Percentiles rank a stretch among this genome's conserved stretches.
Conservation (phyloP, 306 rosid genomes). For the Abrus pulchellus region DNA sequence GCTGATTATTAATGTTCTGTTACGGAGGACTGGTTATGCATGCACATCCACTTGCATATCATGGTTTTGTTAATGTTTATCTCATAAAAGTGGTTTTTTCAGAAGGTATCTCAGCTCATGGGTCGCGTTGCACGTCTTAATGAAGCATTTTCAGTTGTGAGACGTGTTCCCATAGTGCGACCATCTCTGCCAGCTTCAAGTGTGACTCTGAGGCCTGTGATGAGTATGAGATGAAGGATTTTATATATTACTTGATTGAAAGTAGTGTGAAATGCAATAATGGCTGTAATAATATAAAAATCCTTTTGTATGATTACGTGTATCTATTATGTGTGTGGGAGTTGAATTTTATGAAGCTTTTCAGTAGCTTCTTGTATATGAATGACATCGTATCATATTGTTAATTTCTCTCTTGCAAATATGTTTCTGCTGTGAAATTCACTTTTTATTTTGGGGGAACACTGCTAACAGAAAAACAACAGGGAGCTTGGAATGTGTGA, state of each 20-base stretch:
- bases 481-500: neutral
- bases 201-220: conserved; percentile 83
- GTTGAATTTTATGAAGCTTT: conserved; percentile 47
- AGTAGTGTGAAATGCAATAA: conserved; percentile 51
- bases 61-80: conserved; percentile 4
- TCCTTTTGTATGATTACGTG: conserved; percentile 32
- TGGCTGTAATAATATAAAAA: conserved; percentile 45
- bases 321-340: conserved; percentile 43
- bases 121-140: conserved; percentile 88
- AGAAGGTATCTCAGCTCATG: conserved; percentile 90
- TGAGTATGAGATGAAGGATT: conserved; percentile 78
- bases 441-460: neutral
- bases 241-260: conserved; percentile 38
- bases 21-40: conserved; percentile 2
- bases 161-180: conserved; percentile 84
- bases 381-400: conserved; percentile 50
- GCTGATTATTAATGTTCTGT: conserved; percentile 3
- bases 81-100: conserved; percentile 47
- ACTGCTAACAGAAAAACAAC: neutral
- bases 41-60: neutral
- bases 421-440: conserved; percentile 33
- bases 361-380: conserved; percentile 54
- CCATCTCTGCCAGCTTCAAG: conserved; percentile 87
- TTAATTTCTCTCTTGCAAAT: conserved; percentile 37
- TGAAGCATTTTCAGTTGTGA: conserved; percentile 96